phyloP scores from a whole-genome alignment of 108 stramenopile genomes.

The Licmophora abbreviata region DNA sequence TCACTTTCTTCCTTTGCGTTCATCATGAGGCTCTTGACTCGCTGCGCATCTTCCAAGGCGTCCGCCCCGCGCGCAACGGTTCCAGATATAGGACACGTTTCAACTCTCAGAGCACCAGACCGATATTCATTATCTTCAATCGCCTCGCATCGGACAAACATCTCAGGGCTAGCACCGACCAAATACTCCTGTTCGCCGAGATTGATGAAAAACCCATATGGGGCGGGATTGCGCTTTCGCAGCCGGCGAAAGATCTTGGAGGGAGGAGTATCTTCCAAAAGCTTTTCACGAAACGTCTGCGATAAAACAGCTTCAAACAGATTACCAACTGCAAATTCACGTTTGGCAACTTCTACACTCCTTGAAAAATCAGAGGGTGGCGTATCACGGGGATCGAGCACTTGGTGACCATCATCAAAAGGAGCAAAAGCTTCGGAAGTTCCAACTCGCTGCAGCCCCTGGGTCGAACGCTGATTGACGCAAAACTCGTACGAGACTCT shows the following conservation, averaged over 20 bases:
- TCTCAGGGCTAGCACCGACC: constrained; percentile 96
- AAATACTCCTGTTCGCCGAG: constrained; percentile 91
- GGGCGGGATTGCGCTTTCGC: constrained; percentile 88
- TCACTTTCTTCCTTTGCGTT: constrained; percentile 96
- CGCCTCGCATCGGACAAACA: constrained; percentile 96
- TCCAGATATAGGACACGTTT: constrained; percentile 98
- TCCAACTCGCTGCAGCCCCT: constrained; percentile 71
- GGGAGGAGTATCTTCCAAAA: constrained; percentile 55
- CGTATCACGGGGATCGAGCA: constrained; percentile 73
- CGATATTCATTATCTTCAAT: constrained; percentile 74
- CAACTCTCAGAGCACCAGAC: constrained; percentile 85
- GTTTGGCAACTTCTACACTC: constrained; percentile 83
- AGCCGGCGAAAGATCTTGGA: constrained; percentile 83
- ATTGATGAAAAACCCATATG: constrained; percentile 96
- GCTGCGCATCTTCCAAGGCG: constrained; percentile 94
- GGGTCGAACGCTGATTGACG: constrained; percentile 67
- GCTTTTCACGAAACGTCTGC: constrained; percentile 87
- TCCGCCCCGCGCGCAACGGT: constrained; percentile 95
- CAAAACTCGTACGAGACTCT: constrained; percentile 86
- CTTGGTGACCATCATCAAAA: constrained; percentile 32
- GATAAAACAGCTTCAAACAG: constrained; percentile 94
- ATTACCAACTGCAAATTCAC: constrained; percentile 93
- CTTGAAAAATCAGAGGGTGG: constrained; percentile 75
- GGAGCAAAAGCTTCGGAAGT: constrained; percentile 32
- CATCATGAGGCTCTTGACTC: constrained; percentile 88